A percentile compares a stretch with the other conserved stretches of the same genome.
Evolutionary conservation across 1,139 yeast species (phyloP).

Genomic region (Geotrichum citri-aurantii): DNA sequence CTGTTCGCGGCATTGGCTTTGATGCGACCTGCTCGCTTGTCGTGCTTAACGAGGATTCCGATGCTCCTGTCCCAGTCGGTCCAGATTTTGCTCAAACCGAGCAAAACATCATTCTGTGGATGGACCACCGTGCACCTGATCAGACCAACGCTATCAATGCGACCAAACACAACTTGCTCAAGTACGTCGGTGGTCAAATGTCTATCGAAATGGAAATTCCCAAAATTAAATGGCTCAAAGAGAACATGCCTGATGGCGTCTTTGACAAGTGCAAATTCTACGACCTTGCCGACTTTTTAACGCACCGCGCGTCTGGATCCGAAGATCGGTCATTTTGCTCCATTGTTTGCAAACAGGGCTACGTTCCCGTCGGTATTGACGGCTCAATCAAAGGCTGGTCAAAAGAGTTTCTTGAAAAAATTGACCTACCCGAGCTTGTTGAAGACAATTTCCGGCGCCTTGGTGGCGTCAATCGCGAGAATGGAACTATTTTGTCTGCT

Average conservation of each 20-base stretch:
- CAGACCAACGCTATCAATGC: slow-evolving; percentile 79
- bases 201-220: slow-evolving; percentile 98
- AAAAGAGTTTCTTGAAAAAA: slow-evolving; percentile 56
- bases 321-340: slow-evolving; percentile 87
- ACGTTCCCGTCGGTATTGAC: slow-evolving; percentile 76
- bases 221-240: slow-evolving; percentile 92
- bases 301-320: slow-evolving; percentile 82
- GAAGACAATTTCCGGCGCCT: slow-evolving; percentile 70
- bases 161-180: slow-evolving; percentile 69
- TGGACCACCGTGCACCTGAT: slow-evolving; percentile 95
- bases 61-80: slow-evolving; percentile 80
- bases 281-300: slow-evolving; percentile 85
- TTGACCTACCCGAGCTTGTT: slow-evolving; percentile 71
- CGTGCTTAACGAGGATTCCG: slow-evolving; percentile 59
- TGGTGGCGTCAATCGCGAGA: slow-evolving; percentile 75
- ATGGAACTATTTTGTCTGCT: slow-evolving; percentile 72
- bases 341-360: slow-evolving; percentile 92
- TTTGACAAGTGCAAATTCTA: slow-evolving; percentile 74
- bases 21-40: slow-evolving; percentile 97
- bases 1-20: slow-evolving; percentile 82
- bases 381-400: slow-evolving; percentile 82
- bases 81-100: slow-evolving; percentile 70
- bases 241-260: slow-evolving; percentile 63
- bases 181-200: slow-evolving; percentile 96
- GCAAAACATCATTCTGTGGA: slow-evolving; percentile 90